phyloP scores from a whole-genome alignment of 306 rosid genomes.

The Cucurbita maxima region DNA sequence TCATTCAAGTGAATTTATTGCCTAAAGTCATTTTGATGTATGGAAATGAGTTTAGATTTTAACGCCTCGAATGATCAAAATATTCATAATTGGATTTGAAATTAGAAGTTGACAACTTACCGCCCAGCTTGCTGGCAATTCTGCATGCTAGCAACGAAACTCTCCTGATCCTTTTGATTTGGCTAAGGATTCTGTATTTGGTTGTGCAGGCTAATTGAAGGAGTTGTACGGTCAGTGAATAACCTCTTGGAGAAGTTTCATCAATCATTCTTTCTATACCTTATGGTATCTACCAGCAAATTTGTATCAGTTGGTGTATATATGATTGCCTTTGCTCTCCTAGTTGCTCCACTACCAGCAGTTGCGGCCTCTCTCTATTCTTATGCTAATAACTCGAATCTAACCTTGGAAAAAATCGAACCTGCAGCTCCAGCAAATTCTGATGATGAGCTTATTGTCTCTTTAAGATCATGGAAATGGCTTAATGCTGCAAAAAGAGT shows the following conservation, averaged over 20 bases:
- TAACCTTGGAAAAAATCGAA: slow-evolving; percentile 16
- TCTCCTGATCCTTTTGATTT: slow-evolving; percentile 3
- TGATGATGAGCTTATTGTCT: slow-evolving; percentile 20
- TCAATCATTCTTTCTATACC: slow-evolving; percentile 83
- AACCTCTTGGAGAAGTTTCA: slow-evolving; percentile 96
- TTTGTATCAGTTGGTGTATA: slow-evolving; percentile 90
- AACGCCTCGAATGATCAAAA: not conserved
- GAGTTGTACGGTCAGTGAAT: slow-evolving; percentile 78
- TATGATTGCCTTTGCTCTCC: slow-evolving; percentile 86
- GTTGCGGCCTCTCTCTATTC: slow-evolving; percentile 72
- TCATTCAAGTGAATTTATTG: not conserved
- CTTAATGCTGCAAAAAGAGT: slow-evolving; percentile 58
- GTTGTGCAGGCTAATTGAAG: slow-evolving; percentile 75
- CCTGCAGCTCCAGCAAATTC: slow-evolving; percentile 17
- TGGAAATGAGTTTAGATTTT: not conserved
- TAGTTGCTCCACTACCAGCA: slow-evolving; percentile 75
- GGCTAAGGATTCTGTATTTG: slow-evolving; percentile 8
- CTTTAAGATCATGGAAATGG: slow-evolving; percentile 65
- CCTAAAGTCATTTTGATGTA: not conserved
- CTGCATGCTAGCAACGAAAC: not conserved
- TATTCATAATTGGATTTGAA: no score
- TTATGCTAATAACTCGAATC: slow-evolving; percentile 20
- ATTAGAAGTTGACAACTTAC: no score
- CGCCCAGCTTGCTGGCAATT: not conserved
- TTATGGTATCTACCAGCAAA: slow-evolving; percentile 68